A percentile compares a stretch with the other conserved stretches of the same genome.
These are phyloP conservation scores for Cyclostephanos tholiformis DNA, from an alignment of 108 stramenopile genomes.

Conservation along the genomic window DNA sequence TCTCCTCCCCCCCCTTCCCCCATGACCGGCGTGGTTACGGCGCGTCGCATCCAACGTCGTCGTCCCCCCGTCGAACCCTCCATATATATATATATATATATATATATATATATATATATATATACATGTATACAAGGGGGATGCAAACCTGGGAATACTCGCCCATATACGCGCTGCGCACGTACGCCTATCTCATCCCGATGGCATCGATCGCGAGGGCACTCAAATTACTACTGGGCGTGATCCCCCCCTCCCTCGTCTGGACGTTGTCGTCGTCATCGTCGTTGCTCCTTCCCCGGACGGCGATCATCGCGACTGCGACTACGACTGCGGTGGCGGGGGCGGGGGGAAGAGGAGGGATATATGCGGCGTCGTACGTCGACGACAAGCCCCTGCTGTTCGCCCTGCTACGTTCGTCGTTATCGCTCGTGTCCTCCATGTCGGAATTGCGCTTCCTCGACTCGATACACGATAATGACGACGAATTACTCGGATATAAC, in stretches of 20 bases:
- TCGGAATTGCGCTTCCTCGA: conserved; percentile 42
- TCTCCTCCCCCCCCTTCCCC: not conserved
- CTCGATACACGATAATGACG: conserved; percentile 20
- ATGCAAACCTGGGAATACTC: conserved; percentile 97
- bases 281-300: not conserved
- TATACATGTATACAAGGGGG: conserved; percentile 14
- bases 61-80: too few relatives aligned
- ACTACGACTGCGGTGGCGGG: too few relatives aligned
- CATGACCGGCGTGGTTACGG: too few relatives aligned
- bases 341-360: too few relatives aligned
- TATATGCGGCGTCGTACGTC: not conserved
- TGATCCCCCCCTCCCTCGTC: conserved; percentile 19
- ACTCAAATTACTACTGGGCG: conserved; percentile 16
- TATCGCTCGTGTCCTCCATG: conserved; percentile 17
- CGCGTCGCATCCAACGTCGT: too few relatives aligned
- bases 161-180: conserved; percentile 89
- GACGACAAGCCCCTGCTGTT: conserved; percentile 30
- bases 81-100: too few relatives aligned
- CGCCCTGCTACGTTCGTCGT: conserved; percentile 40
- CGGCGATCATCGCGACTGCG: too few relatives aligned
- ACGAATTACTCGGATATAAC: conserved; percentile 2
- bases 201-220: conserved; percentile 43
- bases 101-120: too few relatives aligned
- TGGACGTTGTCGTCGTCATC: conserved; percentile 26
- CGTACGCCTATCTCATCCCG: conserved; percentile 91